These are phyloP conservation scores for Trypanosomatidae sp. DNA, from an alignment of 208 protist genomes.

Conservation along the genomic window DNA sequence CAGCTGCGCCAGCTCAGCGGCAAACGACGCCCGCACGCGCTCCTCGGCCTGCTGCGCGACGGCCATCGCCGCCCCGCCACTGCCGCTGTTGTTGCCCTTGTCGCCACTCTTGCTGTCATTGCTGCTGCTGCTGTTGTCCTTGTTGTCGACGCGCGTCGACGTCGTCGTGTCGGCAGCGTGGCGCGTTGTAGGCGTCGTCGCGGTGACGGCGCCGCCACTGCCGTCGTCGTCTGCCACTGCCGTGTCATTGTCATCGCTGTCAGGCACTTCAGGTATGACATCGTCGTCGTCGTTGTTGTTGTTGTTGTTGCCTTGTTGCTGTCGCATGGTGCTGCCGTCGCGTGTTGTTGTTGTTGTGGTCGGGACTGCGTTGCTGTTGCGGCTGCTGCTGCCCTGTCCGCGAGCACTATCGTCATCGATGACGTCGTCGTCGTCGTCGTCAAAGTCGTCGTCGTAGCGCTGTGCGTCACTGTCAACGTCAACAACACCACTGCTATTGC, in stretches of 20 bases:
- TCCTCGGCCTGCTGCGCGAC: conserved; percentile 11
- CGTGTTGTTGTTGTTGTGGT: conserved; percentile 20
- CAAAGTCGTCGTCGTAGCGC: conserved; percentile 29
- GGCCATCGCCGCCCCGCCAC: no score
- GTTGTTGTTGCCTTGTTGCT: conserved; percentile 3
- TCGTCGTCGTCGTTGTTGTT: conserved; percentile 46
- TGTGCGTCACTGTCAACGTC: conserved; percentile 10
- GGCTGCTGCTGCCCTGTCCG: conserved; percentile 3
- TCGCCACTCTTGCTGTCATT: conserved; percentile 4
- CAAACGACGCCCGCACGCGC: conserved; percentile 1
- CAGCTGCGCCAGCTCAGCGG: conserved; percentile 10
- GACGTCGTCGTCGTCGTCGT: conserved; percentile 5
- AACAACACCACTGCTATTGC: conserved; percentile 2
- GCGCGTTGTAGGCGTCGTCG: no score
- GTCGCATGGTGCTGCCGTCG: conserved; percentile 46
- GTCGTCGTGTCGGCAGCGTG: no score
- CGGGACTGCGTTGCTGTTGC: conserved; percentile 23
- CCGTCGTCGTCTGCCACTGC: conserved; percentile 3
- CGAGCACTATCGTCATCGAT: conserved; percentile 62
- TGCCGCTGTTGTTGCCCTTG: no score
- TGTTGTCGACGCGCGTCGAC: no score
- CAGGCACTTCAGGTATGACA: no score
- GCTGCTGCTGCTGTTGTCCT: neutral
- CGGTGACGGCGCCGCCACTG: no score
- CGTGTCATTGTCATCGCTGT: conserved; percentile 2